Conservation (phyloP, 2,329 filamentous ascomycete species). For the Exophiala oligosperma region DNA sequence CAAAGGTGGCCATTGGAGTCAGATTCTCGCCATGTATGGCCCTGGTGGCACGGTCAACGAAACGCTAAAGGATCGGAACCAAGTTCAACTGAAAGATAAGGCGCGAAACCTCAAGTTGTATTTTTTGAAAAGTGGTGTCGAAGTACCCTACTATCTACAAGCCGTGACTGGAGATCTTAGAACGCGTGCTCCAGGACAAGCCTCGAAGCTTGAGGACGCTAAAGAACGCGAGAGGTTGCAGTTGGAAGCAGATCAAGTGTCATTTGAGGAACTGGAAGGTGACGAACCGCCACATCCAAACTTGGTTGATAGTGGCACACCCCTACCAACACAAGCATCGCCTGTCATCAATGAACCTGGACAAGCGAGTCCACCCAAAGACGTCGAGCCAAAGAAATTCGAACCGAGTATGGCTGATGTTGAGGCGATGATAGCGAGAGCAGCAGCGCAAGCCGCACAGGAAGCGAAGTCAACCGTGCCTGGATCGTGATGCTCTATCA, state of each 20-base stretch:
- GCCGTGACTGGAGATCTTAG: conserved; percentile 88
- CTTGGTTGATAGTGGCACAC: background rate
- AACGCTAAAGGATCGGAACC: conserved; percentile 54
- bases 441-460: conserved; percentile 11
- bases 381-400: conserved; percentile 9
- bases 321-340: conserved; percentile 7
- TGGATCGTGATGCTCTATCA: background rate
- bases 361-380: background rate
- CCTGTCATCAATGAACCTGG: conserved; percentile 1
- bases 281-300: conserved; percentile 5
- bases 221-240: conserved; percentile 48
- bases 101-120: conserved; percentile 55
- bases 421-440: conserved; percentile 15
- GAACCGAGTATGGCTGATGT: conserved; percentile 22
- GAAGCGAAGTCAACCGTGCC: conserved; percentile 3
- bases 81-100: conserved; percentile 57
- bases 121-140: conserved; percentile 67
- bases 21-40: conserved; percentile 83
- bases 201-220: conserved; percentile 48
- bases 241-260: conserved; percentile 48
- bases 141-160: conserved; percentile 84
- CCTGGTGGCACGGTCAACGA: conserved; percentile 76
- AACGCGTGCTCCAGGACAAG: conserved; percentile 71
- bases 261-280: conserved; percentile 43
- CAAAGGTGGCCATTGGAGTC: conserved; percentile 89